phyloP scores from a whole-genome alignment of 768 basidiomycete species.

The Amanita inopinata region DNA sequence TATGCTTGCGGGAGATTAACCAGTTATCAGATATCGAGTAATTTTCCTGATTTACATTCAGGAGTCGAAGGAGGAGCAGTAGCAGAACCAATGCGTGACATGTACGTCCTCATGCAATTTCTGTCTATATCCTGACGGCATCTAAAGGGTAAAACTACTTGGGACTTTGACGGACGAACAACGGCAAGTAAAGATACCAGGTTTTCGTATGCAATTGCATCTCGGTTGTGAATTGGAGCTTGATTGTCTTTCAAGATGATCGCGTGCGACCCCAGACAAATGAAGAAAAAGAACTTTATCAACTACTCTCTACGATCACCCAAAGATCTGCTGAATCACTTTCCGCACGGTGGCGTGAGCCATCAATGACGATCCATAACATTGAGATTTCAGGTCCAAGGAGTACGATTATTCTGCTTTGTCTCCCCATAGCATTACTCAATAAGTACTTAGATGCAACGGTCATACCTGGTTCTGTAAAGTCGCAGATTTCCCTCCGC shows the following conservation, averaged over 20 bases:
- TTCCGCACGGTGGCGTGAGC: conserved; percentile 79
- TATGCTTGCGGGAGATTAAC: neutral
- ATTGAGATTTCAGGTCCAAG: conserved; percentile 75
- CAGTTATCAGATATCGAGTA: conserved; percentile 48
- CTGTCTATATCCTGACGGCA: neutral
- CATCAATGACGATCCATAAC: conserved; percentile 82
- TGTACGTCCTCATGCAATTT: conserved; percentile 42
- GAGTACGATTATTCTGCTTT: conserved; percentile 36
- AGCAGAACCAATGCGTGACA: conserved; percentile 87
- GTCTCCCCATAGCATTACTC: neutral
- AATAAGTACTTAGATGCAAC: conserved; percentile 50
- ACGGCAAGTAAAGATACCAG: conserved; percentile 57
- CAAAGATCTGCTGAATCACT: conserved; percentile 59
- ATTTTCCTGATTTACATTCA: conserved; percentile 79
- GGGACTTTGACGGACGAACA: conserved; percentile 54
- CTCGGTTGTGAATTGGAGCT: neutral
- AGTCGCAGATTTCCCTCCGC: conserved; percentile 80
- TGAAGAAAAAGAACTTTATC: conserved; percentile 60
- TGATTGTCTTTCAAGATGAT: conserved; percentile 44
- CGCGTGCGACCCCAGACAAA: conserved; percentile 59
- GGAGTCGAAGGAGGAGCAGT: conserved; percentile 89
- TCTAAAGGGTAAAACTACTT: conserved; percentile 64
- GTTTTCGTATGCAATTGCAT: conserved; percentile 57
- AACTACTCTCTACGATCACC: conserved; percentile 59
- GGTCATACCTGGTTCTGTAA: conserved; percentile 79